These are phyloP conservation scores for Nelumbo lutea DNA, from an alignment of 164 flowering plant genomes.

Conservation along the genomic window DNA sequence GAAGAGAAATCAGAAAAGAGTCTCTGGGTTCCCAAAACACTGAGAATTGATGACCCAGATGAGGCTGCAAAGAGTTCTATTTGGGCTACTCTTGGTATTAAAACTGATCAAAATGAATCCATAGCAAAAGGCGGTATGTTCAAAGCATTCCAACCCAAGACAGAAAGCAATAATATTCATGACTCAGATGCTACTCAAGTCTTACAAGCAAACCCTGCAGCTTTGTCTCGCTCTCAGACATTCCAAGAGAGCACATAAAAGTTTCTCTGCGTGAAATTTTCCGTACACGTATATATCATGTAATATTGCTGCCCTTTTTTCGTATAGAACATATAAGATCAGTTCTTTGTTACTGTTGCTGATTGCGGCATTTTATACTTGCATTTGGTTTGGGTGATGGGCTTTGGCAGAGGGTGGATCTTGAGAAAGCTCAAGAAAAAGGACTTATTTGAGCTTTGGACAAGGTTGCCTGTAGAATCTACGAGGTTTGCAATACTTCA, in stretches of 20 bases:
- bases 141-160: conserved; percentile 25
- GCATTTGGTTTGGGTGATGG: neutral
- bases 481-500: neutral
- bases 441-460: neutral
- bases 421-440: neutral
- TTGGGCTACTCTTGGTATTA: conserved; percentile 37
- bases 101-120: conserved; percentile 25
- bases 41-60: conserved; percentile 36
- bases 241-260: conserved; percentile 38
- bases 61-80: conserved; percentile 43
- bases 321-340: conserved; percentile 4
- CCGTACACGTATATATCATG: neutral
- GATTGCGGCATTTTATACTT: neutral
- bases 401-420: neutral
- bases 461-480: neutral
- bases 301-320: neutral
- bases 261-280: neutral
- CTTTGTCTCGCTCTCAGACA: conserved; percentile 41
- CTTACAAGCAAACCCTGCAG: conserved; percentile 48
- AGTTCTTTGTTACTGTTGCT: neutral
- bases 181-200: conserved; percentile 21
- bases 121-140: conserved; percentile 22
- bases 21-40: conserved; percentile 41
- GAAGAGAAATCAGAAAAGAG: conserved; percentile 35
- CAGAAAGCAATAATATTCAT: conserved; percentile 15